Conservation (phyloP, 1,284 basidiomycete species). For the Sporisorium sorghi region DNA sequence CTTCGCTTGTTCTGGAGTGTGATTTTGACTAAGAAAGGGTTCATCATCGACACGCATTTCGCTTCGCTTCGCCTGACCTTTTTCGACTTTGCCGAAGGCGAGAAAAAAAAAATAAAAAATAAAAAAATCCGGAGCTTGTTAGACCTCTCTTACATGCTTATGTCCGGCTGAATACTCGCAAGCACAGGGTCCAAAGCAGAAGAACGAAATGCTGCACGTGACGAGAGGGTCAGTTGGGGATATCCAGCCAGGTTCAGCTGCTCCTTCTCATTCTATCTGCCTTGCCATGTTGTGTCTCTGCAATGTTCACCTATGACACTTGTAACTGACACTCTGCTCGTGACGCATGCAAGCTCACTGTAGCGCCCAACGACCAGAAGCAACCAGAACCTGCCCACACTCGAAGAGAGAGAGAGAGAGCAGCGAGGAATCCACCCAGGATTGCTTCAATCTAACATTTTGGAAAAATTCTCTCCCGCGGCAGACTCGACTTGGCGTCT, state of each 20-base stretch:
- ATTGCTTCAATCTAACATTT: slow-evolving; percentile 2
- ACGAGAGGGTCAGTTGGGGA: slow-evolving; percentile 17
- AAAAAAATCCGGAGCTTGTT: not conserved
- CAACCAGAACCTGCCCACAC: too few species aligned
- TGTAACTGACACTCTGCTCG: too few species aligned
- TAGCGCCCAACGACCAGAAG: too few species aligned
- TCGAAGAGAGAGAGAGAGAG: too few species aligned
- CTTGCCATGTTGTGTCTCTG: not conserved
- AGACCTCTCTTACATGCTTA: slow-evolving; percentile 2
- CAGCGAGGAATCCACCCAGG: too few species aligned
- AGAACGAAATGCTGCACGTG: slow-evolving; percentile 15
- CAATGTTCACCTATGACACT: not conserved
- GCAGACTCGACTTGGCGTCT: slow-evolving; percentile 5
- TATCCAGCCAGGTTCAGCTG: slow-evolving; percentile 6
- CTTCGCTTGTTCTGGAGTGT: too few species aligned
- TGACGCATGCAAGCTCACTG: too few species aligned
- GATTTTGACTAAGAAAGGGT: too few species aligned
- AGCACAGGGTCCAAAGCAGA: slow-evolving; percentile 5
- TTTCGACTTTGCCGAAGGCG: too few species aligned
- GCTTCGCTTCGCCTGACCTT: too few species aligned
- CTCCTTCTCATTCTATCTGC: not conserved
- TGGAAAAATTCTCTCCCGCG: slow-evolving; percentile 1
- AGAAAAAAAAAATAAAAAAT: too few species aligned
- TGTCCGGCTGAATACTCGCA: slow-evolving; percentile 8
- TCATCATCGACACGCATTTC: too few species aligned